Base-by-base conservation (phyloP, 2,329 filamentous ascomycete genomes). In the Fonsecaea pedrosoi region DNA sequence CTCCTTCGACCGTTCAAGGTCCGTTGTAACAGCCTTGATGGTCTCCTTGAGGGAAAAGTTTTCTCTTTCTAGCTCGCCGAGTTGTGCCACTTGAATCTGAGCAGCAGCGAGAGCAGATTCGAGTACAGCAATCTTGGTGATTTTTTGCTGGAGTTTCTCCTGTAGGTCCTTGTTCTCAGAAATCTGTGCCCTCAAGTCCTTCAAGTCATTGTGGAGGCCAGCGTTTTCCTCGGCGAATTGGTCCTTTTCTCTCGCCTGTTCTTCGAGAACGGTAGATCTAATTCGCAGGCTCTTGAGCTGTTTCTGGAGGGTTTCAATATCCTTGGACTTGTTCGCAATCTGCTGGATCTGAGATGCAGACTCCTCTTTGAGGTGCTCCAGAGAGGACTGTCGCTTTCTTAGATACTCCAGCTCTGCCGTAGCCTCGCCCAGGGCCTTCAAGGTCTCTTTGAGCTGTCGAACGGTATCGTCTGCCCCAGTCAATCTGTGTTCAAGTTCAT, bases 321-420 rank as follows among this genome's bases (percentile, higher is more conserved):
- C 59, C 34, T 15, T 15, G 25, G 53, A 48, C 12, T 62, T 62
- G 3, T 32, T 35, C 15, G 18, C 21, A 18, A 66, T 40, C n/a
- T 62, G 40, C 35, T 38, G 40, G 35, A 18, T 18, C 10, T 62
- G 64, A 56, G 58, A 45, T 12, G 54, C 38, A 12, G 30, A 32
- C 25, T 64, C 54, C 25, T 62, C 25, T 45, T 66, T 66, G 25
- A 66, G 45, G 15, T 30, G 32, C n/a, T 66, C 40, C 18, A 40
- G 25, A 53, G 34, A 13, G 10, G 50, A 8, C 13, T 48, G 48
- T 2, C 18, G 13, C 25, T 57, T 38, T 21, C 35, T 60, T 48
- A 65, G 38, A 8, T 50, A 15, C 21, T 18, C 37, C 15, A 61
- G 25, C 45, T 66, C 64, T 53, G 13, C 35, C 8, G 40, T 42